A percentile compares a stretch with the other conserved stretches of the same genome.
Conservation (phyloP, 352 stramenopile species). For the Phytophthora boehmeriae region DNA sequence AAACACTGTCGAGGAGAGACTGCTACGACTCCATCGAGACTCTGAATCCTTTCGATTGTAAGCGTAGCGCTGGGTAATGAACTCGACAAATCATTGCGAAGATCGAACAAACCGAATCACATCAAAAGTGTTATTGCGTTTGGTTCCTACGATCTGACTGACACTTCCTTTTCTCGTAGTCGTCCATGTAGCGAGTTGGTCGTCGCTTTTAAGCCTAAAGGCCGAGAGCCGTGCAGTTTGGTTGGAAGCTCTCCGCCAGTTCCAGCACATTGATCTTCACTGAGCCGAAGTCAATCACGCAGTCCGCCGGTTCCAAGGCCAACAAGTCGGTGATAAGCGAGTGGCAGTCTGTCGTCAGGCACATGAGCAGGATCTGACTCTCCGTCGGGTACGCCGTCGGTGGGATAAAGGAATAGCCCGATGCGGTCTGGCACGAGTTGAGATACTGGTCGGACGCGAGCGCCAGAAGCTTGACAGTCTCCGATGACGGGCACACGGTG, state of each 20-base stretch:
- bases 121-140: slow-evolving; percentile 23
- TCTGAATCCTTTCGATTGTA: no score
- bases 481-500: slow-evolving; percentile 29
- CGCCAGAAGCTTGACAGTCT: slow-evolving; percentile 37
- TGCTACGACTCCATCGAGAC: slow-evolving; percentile 1
- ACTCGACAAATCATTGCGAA: neutral
- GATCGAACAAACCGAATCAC: slow-evolving; percentile 2
- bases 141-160: slow-evolving; percentile 20
- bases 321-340: slow-evolving; percentile 39
- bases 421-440: slow-evolving; percentile 28
- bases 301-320: slow-evolving; percentile 44
- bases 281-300: slow-evolving; percentile 44
- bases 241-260: slow-evolving; percentile 42
- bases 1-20: slow-evolving; percentile 23
- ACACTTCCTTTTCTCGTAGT: slow-evolving; percentile 6
- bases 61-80: no score
- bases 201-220: slow-evolving; percentile 23
- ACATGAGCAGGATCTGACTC: slow-evolving; percentile 42
- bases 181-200: slow-evolving; percentile 7
- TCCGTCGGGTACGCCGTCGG: slow-evolving; percentile 37
- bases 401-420: slow-evolving; percentile 42
- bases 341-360: slow-evolving; percentile 36
- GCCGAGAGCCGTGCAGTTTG: slow-evolving; percentile 41
- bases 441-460: slow-evolving; percentile 29
- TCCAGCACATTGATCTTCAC: slow-evolving; percentile 54